phyloP scores from a whole-genome alignment of 176 grass and related monocot genomes.

The Oropetium thomaeum region DNA sequence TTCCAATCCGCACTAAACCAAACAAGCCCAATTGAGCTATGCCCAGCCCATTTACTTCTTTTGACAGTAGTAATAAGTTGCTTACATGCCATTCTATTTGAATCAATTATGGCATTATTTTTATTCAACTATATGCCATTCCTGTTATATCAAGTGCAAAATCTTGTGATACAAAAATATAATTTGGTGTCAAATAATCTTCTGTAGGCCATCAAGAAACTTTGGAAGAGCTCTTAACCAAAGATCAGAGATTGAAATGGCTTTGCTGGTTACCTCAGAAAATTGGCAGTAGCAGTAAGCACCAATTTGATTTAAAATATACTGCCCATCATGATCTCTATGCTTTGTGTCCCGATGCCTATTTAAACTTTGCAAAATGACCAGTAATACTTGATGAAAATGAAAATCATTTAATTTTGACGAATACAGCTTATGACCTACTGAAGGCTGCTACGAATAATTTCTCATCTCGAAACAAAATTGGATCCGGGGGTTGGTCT shows the following conservation, averaged over 20 bases:
- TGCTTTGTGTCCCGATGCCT: no score
- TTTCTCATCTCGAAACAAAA: background rate
- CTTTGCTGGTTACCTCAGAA: constrained; percentile 11
- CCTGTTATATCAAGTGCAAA: background rate
- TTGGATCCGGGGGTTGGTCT: background rate
- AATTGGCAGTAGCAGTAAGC: background rate
- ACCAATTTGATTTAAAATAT: no score
- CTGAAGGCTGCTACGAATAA: no score
- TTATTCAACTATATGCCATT: background rate
- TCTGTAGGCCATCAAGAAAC: background rate
- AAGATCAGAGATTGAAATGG: background rate
- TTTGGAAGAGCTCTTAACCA: background rate
- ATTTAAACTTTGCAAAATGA: no score
- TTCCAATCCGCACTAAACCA: no score
- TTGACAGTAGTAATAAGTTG: no score
- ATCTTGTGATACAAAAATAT: background rate
- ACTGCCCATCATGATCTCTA: no score
- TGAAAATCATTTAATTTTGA: no score
- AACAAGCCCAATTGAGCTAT: no score
- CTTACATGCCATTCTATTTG: background rate
- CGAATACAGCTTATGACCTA: no score
- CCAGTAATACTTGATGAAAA: no score
- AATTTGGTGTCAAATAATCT: background rate
- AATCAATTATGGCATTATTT: background rate
- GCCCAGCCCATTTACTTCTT: no score